Conservation (phyloP, 1,139 yeast genomes). For the Hyphopichia buzzinii region DNA sequence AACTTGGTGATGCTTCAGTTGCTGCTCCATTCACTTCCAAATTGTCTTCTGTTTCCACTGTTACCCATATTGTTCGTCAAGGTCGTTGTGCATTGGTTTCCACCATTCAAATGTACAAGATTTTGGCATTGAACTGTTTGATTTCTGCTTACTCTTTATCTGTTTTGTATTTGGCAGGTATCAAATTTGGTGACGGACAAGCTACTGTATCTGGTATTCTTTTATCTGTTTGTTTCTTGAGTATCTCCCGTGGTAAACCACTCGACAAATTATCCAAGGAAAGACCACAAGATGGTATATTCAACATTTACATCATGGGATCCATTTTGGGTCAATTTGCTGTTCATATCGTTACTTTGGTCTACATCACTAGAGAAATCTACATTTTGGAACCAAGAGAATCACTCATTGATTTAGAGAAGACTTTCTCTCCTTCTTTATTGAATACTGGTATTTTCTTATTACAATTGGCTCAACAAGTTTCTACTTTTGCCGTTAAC, state of each 20-base stretch:
- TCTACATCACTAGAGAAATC: constrained; percentile 80
- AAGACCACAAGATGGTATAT: constrained; percentile 97
- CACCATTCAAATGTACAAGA: constrained; percentile 98
- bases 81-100: constrained; percentile 98
- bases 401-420: constrained; percentile 85
- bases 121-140: constrained; percentile 92
- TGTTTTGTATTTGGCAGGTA: constrained; percentile 94
- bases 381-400: constrained; percentile 89
- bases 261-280: constrained; percentile 84
- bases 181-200: constrained; percentile 96
- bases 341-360: constrained; percentile 77
- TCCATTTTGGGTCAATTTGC: constrained; percentile 96
- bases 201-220: constrained; percentile 90
- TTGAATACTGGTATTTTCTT: constrained; percentile 95
- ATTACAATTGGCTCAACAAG: constrained; percentile 93
- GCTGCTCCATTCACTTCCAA: constrained; percentile 99
- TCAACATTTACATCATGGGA: constrained; percentile 94
- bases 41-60: constrained; percentile 87
- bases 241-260: constrained; percentile 93
- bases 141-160: constrained; percentile 95
- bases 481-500: constrained; percentile 95
- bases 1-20: constrained; percentile 97
- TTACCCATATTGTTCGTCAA: constrained; percentile 91
- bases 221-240: constrained; percentile 90
- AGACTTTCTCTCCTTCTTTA: constrained; percentile 82